phyloP scores from a whole-genome alignment of 2,329 filamentous ascomycete species.

The Xylariaceae sp. region DNA sequence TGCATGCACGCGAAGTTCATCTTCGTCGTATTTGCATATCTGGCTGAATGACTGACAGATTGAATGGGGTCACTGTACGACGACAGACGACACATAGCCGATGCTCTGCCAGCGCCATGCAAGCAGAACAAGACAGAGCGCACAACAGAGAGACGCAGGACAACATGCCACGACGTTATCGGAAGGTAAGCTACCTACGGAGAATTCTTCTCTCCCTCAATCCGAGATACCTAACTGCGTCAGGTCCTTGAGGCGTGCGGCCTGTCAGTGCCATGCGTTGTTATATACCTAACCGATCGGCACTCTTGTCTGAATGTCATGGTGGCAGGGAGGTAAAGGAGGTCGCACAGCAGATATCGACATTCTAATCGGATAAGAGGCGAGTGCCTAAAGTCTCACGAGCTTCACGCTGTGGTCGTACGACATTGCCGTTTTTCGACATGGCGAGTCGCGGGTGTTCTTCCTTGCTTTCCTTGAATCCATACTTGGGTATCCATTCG shows the following conservation, averaged over 20 bases:
- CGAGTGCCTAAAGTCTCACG: constrained; percentile 7
- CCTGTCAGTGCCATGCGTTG: background rate
- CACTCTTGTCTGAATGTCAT: background rate
- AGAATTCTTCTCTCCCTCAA: constrained; percentile 5
- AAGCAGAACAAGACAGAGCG: background rate
- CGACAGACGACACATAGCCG: background rate
- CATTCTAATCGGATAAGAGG: constrained; percentile 9
- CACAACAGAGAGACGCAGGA: constrained; percentile 1
- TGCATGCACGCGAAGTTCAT: background rate
- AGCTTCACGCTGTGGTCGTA: constrained; percentile 4
- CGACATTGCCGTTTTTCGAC: background rate
- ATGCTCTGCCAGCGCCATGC: background rate
- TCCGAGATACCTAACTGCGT: constrained; percentile 5
- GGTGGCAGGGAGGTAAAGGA: background rate
- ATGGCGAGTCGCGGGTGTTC: background rate
- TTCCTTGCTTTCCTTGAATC: background rate
- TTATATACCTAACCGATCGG: background rate
- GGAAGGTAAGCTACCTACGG: constrained; percentile 9
- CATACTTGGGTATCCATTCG: background rate
- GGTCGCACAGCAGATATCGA: background rate
- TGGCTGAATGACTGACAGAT: background rate
- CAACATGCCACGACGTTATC: constrained; percentile 9
- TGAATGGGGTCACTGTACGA: background rate
- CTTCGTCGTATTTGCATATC: background rate
- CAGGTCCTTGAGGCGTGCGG: background rate